These are phyloP conservation scores for Nicotiana rustica DNA, from an alignment of 305 asterid species.

Conservation along the genomic window DNA sequence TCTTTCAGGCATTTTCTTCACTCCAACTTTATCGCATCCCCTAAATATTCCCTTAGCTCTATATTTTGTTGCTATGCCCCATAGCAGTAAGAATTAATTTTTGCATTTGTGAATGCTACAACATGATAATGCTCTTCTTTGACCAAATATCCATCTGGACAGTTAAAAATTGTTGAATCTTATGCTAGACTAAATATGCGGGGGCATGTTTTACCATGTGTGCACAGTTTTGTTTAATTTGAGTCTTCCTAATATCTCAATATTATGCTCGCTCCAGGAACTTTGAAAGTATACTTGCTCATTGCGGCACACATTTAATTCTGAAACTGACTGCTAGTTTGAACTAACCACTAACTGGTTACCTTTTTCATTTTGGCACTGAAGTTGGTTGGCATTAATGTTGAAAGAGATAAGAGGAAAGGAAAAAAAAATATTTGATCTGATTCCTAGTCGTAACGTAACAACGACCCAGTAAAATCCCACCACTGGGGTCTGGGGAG, in stretches of 20 bases:
- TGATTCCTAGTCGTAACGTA: too few relatives aligned
- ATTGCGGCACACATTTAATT: not conserved
- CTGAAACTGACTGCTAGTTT: not conserved
- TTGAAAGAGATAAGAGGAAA: too few relatives aligned
- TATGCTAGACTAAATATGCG: not conserved
- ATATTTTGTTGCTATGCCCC: not conserved
- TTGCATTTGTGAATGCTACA: conserved; percentile 15
- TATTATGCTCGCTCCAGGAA: not conserved
- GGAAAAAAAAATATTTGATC: too few relatives aligned
- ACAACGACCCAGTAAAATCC: too few relatives aligned
- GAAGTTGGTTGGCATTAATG: not conserved
- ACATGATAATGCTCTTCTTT: not conserved
- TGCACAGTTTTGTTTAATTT: not conserved
- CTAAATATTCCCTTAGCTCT: not conserved
- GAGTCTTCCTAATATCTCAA: conserved; percentile 17
- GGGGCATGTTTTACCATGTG: not conserved
- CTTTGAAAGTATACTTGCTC: conserved; percentile 15
- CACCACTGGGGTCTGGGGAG: too few relatives aligned
- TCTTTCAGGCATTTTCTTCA: not conserved
- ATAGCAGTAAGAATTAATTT: not conserved
- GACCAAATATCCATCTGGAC: not conserved
- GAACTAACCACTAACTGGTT: conserved; percentile 4
- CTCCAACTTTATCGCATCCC: not conserved
- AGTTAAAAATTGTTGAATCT: not conserved
- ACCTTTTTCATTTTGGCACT: not conserved